A percentile compares a stretch with the other conserved stretches of the same genome.
phyloP scores from a whole-genome alignment of 441 rosid genomes.

The Gossypium trilobum region DNA sequence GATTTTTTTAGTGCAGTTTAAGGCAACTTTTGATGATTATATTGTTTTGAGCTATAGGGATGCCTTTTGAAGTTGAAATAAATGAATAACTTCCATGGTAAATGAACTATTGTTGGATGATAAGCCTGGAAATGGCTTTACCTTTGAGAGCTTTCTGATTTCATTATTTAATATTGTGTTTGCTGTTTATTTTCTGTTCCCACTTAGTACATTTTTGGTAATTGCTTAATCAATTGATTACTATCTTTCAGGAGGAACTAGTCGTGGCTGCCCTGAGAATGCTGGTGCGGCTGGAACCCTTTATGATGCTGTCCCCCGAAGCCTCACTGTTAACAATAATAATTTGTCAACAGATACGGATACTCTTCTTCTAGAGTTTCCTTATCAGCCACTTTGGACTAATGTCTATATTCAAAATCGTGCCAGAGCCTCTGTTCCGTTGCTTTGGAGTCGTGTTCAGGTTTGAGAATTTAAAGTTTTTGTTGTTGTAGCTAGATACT shows the following conservation, averaged over 20 bases:
- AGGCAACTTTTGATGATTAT: neutral
- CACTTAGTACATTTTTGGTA: neutral
- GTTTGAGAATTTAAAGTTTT: slow-evolving; percentile 28
- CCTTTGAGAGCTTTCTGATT: neutral
- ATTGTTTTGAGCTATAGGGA: neutral
- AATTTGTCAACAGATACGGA: slow-evolving; percentile 84
- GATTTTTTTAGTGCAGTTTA: too few species aligned
- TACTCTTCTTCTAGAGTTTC: slow-evolving; percentile 90
- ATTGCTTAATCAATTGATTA: neutral
- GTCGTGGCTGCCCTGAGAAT: slow-evolving; percentile 75
- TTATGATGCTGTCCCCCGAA: slow-evolving; percentile 93
- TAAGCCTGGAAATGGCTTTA: neutral
- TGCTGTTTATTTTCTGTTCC: neutral
- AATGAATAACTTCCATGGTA: neutral
- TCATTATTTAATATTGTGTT: neutral
- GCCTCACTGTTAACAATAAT: slow-evolving; percentile 80
- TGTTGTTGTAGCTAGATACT: neutral
- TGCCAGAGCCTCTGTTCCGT: slow-evolving; percentile 92
- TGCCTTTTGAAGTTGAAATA: slow-evolving; percentile 5
- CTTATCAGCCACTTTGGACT: slow-evolving; percentile 72
- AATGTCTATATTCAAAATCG: slow-evolving; percentile 76
- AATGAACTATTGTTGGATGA: neutral
- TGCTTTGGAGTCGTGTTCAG: slow-evolving; percentile 99
- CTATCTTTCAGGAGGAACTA: slow-evolving; percentile 59
- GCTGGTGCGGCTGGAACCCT: slow-evolving; percentile 96